Evolutionary conservation across 768 basidiomycete genomes (phyloP).

Genomic region (Suillus ampliporus): DNA sequence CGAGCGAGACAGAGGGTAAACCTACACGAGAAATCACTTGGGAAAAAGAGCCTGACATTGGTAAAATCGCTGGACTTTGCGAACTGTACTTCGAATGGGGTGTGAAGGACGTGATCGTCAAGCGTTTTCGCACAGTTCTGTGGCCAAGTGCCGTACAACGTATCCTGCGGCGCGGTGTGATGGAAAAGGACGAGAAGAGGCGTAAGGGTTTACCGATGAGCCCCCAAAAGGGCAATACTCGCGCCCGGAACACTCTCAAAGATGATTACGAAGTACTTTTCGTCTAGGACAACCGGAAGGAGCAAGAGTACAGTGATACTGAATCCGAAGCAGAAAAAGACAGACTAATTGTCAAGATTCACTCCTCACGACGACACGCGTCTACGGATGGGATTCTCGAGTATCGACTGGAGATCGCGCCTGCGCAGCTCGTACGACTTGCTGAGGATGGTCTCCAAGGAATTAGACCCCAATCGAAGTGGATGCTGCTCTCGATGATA

Average conservation of each 20-base stretch:
- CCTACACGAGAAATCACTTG: constrained; percentile 50
- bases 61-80: constrained; percentile 76
- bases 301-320: constrained; percentile 8
- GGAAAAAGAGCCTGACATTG: constrained; percentile 67
- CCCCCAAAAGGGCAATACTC: constrained; percentile 42
- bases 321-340: constrained; percentile 17
- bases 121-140: constrained; percentile 81
- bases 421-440: constrained; percentile 65
- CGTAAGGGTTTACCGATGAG: constrained; percentile 37
- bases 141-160: constrained; percentile 80
- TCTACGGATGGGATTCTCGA: constrained; percentile 77
- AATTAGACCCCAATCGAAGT: constrained; percentile 51
- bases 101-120: constrained; percentile 78
- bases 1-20: constrained; percentile 63
- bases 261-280: constrained; percentile 62
- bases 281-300: constrained; percentile 32
- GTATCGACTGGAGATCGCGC: constrained; percentile 81
- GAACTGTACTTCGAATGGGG: constrained; percentile 96
- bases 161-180: constrained; percentile 66
- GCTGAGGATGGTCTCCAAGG: constrained; percentile 73
- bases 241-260: constrained; percentile 51
- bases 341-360: constrained; percentile 47
- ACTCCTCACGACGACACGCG: constrained; percentile 65
- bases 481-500: constrained; percentile 54
- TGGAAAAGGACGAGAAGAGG: constrained; percentile 50